Conservation (phyloP, 257 asterid genomes). For the Solanum corneliomulleri region DNA sequence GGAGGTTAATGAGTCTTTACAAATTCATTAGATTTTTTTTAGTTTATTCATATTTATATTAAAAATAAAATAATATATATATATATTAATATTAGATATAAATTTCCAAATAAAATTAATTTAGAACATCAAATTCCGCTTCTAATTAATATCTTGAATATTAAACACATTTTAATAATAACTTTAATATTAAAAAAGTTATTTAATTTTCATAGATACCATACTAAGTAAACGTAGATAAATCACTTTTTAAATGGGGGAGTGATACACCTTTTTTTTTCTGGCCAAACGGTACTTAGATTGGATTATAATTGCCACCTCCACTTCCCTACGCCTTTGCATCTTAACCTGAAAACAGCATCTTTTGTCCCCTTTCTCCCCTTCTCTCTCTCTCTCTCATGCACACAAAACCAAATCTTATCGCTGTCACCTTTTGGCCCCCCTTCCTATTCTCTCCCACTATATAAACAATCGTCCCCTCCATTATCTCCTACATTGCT, state of each 20-base stretch:
- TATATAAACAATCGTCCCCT: slow-evolving; percentile 10
- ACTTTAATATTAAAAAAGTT: no score
- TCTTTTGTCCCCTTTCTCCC: background rate
- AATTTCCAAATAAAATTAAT: no score
- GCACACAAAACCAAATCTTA: background rate
- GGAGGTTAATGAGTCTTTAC: accelerated
- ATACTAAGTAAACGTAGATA: background rate
- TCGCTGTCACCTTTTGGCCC: background rate
- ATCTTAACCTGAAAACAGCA: slow-evolving; percentile 6
- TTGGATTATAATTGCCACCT: background rate
- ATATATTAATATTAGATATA: no score
- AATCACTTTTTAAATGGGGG: background rate
- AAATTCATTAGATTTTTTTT: no score
- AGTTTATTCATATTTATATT: no score
- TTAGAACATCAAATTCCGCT: no score
- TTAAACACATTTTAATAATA: no score
- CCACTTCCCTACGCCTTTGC: background rate
- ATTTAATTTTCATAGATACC: background rate
- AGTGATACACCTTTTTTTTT: background rate
- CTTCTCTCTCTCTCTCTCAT: background rate
- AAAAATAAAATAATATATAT: no score
- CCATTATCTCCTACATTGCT: background rate
- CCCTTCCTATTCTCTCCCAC: background rate
- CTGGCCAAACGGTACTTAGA: background rate
- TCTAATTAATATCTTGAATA: background rate